These are phyloP conservation scores for Celoporthe dispersa DNA, from an alignment of 2,329 filamentous ascomycete genomes.

Conservation along the genomic window DNA sequence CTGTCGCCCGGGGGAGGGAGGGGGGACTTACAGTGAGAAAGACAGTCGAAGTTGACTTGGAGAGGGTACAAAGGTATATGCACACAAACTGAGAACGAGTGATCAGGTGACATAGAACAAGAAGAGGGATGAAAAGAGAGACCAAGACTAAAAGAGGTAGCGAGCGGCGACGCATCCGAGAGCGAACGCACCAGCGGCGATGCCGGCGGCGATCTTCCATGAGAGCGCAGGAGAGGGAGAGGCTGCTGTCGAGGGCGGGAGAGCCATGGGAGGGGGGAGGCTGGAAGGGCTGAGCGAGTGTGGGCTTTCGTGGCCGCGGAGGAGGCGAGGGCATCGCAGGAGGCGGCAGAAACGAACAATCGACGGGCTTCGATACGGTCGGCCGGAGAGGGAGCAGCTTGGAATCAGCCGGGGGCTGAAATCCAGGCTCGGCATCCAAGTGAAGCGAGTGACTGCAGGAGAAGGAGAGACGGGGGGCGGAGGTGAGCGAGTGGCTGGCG, in stretches of 20 bases:
- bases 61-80: neutral
- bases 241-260: neutral
- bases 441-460: neutral
- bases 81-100: neutral
- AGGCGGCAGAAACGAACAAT: neutral
- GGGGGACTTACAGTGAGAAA: neutral
- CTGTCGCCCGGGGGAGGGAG: conserved; percentile 14
- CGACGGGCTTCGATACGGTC: neutral
- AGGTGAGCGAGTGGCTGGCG: neutral
- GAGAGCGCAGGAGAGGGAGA: conserved; percentile 8
- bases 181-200: conserved; percentile 23
- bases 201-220: conserved; percentile 22
- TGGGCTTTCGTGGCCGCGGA: conserved; percentile 18
- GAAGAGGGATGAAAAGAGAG: neutral
- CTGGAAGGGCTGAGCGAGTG: conserved; percentile 12
- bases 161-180: conserved; percentile 27
- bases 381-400: conserved; percentile 2
- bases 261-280: conserved; percentile 6
- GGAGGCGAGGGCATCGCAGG: neutral
- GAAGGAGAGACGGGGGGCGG: neutral
- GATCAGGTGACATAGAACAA: neutral
- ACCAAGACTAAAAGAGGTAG: conserved; percentile 17
- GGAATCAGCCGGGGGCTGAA: neutral
- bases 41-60: too few species aligned
- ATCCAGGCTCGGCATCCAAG: conserved; percentile 2